Percentiles rank a stretch among this genome's conserved stretches.
Evolutionary conservation across 768 basidiomycete species (phyloP).

Genomic region (Baorangia bicolor): DNA sequence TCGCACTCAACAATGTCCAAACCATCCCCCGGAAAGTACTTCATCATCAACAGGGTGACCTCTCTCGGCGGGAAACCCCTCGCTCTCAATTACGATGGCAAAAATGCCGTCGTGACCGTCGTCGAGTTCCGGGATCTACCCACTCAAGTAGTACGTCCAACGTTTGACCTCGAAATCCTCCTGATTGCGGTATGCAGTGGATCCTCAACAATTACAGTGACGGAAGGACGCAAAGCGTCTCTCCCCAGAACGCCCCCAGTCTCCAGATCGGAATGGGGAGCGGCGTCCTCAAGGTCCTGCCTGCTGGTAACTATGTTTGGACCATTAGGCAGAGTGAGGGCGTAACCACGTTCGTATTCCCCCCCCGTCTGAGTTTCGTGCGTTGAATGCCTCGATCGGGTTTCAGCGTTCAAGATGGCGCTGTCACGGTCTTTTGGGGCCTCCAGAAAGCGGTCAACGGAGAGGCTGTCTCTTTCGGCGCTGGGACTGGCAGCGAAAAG

Average conservation of each 20-base stretch:
- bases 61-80: neutral
- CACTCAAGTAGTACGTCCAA: neutral
- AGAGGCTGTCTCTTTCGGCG: neutral
- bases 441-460: neutral
- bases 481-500: neutral
- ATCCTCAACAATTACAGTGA: neutral
- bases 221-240: neutral
- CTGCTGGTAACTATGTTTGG: neutral
- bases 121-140: neutral
- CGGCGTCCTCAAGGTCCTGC: neutral
- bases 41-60: neutral
- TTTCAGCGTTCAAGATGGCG: neutral
- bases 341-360: neutral
- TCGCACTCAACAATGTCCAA: neutral
- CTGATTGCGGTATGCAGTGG: neutral
- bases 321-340: neutral
- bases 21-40: neutral
- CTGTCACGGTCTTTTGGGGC: neutral
- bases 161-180: neutral
- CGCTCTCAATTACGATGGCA: neutral
- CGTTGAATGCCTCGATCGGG: neutral
- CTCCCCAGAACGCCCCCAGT: neutral
- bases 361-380: neutral
- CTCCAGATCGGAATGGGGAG: neutral
- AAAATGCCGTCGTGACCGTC: neutral